Conservation (phyloP, 148 eudicot species). For the Linanthus parryae region DNA sequence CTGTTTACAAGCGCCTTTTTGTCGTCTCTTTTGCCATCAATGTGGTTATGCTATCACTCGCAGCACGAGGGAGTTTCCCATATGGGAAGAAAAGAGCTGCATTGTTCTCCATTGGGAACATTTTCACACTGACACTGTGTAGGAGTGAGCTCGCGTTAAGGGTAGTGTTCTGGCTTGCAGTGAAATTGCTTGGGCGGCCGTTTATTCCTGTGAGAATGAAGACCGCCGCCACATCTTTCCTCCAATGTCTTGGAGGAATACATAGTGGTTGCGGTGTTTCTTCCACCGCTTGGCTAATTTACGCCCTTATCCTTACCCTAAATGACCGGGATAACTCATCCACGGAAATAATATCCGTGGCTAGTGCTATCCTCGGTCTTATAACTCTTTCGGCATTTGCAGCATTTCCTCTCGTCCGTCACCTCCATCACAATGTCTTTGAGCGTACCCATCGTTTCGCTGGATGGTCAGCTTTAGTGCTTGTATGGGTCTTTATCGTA, state of each 20-base stretch:
- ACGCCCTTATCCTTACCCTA: constrained; percentile 17
- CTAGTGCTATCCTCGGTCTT: constrained; percentile 7
- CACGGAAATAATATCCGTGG: constrained; percentile 10
- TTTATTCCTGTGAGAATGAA: constrained; percentile 12
- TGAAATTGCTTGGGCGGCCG: neutral
- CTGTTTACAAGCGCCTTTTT: constrained; percentile 15
- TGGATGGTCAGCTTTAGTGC: constrained; percentile 12
- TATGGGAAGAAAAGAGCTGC: constrained; percentile 4
- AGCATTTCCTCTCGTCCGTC: constrained; percentile 17
- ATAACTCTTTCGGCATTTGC: constrained; percentile 10
- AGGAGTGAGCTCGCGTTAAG: constrained; percentile 10
- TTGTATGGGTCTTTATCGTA: constrained; percentile 13
- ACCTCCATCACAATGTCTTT: constrained; percentile 20
- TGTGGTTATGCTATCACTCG: neutral
- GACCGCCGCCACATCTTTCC: constrained; percentile 7
- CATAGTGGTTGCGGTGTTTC: constrained; percentile 23
- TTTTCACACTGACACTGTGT: constrained; percentile 9
- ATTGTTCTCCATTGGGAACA: constrained; percentile 11
- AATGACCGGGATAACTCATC: constrained; percentile 12
- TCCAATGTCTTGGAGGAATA: constrained; percentile 15
- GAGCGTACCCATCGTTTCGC: constrained; percentile 18
- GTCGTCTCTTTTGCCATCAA: neutral
- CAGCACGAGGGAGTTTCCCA: neutral
- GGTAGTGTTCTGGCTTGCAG: constrained; percentile 5
- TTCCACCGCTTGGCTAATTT: constrained; percentile 16